A percentile compares a stretch with the other conserved stretches of the same genome.
Conservation (phyloP, 2,329 filamentous ascomycete species). For the Paracoccidioides lutzii region DNA sequence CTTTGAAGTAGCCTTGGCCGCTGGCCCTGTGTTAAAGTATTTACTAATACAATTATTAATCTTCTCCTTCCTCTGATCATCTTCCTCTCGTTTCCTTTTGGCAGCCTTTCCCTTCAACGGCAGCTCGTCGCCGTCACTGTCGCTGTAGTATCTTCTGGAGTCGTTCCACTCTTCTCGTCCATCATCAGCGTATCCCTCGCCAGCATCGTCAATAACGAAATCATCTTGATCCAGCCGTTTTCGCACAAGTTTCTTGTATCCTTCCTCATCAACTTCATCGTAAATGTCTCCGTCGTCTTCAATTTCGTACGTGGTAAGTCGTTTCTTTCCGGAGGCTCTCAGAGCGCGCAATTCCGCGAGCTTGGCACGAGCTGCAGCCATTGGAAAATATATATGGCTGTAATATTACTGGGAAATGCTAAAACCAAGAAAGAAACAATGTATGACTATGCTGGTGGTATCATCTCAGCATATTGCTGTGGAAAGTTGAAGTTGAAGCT, state of each 20-base stretch:
- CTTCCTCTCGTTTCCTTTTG: slow-evolving; percentile 79
- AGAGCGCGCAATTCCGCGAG: slow-evolving; percentile 68
- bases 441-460: neutral
- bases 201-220: slow-evolving; percentile 95
- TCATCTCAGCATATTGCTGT: neutral
- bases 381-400: neutral
- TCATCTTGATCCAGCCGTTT: slow-evolving; percentile 84
- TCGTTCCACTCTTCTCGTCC: slow-evolving; percentile 89
- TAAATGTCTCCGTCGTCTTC: slow-evolving; percentile 76
- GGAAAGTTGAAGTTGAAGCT: neutral
- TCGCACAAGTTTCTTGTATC: slow-evolving; percentile 91
- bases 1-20: slow-evolving; percentile 50
- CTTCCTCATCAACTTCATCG: slow-evolving; percentile 91
- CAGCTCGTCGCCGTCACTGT: slow-evolving; percentile 66
- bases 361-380: slow-evolving; percentile 12
- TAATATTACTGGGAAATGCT: neutral
- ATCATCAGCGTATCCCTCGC: slow-evolving; percentile 86
- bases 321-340: slow-evolving; percentile 80
- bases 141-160: slow-evolving; percentile 47
- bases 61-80: slow-evolving; percentile 70
- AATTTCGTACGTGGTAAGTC: slow-evolving; percentile 74
- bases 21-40: slow-evolving; percentile 73
- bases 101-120: slow-evolving; percentile 48
- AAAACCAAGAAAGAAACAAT: neutral
- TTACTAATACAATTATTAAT: slow-evolving; percentile 87